Percentiles rank a stretch among this genome's conserved stretches.
These are phyloP conservation scores for Candida khao-thaluensis DNA, from an alignment of 805 yeast species.

Conservation along the genomic window DNA sequence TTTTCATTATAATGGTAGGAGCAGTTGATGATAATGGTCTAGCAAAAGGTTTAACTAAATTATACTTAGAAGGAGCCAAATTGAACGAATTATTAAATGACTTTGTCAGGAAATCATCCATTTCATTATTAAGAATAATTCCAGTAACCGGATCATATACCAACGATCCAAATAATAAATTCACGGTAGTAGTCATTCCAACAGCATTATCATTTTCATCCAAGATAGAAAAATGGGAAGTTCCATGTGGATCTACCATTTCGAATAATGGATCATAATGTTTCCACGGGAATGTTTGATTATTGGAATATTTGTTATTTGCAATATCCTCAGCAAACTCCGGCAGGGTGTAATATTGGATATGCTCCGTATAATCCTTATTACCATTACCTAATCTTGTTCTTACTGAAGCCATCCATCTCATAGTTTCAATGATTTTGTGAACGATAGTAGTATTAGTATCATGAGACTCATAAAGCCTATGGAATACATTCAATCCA, in stretches of 20 bases:
- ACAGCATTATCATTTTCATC: constrained; percentile 78
- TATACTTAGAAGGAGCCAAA: constrained; percentile 76
- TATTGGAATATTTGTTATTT: constrained; percentile 49
- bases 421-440: constrained; percentile 79
- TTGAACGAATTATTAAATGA: constrained; percentile 71
- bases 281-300: constrained; percentile 61
- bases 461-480: constrained; percentile 22
- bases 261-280: constrained; percentile 80
- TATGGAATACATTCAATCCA: constrained; percentile 66
- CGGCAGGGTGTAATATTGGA: constrained; percentile 44
- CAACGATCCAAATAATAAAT: constrained; percentile 76
- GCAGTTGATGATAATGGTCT: constrained; percentile 84
- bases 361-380: constrained; percentile 17
- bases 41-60: constrained; percentile 70
- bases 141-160: constrained; percentile 84
- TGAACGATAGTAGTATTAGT: constrained; percentile 48
- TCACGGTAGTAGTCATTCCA: constrained; percentile 84
- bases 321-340: constrained; percentile 59
- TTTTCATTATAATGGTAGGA: constrained; percentile 63
- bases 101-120: constrained; percentile 91
- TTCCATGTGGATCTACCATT: constrained; percentile 81
- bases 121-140: constrained; percentile 78
- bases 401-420: constrained; percentile 88
- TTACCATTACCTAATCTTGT: constrained; percentile 75
- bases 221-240: constrained; percentile 80